These are phyloP conservation scores for Pichia sp. DNA, from an alignment of 1,139 yeast species.

Conservation along the genomic window DNA sequence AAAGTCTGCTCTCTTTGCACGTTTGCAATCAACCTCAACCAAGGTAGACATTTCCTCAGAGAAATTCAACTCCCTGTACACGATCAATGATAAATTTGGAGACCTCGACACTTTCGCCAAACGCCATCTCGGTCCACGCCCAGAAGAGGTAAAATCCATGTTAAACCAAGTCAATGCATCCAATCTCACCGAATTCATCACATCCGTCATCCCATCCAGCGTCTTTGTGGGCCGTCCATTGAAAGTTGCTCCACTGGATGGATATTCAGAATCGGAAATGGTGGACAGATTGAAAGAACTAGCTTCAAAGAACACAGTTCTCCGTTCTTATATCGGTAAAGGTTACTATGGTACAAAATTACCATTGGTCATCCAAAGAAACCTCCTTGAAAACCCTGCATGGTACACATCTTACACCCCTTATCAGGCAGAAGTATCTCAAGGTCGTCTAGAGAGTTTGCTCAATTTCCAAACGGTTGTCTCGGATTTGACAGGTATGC, in stretches of 20 bases:
- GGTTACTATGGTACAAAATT: conserved; percentile 89
- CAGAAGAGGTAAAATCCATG: conserved; percentile 57
- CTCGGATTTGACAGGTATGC: conserved; percentile 84
- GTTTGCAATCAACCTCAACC: conserved; percentile 18
- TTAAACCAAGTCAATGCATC: conserved; percentile 55
- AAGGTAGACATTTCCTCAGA: conserved; percentile 43
- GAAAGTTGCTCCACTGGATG: conserved; percentile 55
- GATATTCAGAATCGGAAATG: conserved; percentile 79
- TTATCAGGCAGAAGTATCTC: conserved; percentile 96
- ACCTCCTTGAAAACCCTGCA: conserved; percentile 86
- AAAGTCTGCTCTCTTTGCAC: background rate
- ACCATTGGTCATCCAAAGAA: conserved; percentile 92
- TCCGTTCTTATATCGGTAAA: conserved; percentile 77
- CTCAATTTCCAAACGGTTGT: conserved; percentile 88
- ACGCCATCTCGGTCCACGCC: conserved; percentile 86
- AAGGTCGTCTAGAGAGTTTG: conserved; percentile 87
- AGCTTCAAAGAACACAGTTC: conserved; percentile 68
- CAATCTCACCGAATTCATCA: conserved; percentile 64
- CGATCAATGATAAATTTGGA: conserved; percentile 27
- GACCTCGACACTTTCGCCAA: conserved; percentile 73
- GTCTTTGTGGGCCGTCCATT: conserved; percentile 65
- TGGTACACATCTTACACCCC: conserved; percentile 99
- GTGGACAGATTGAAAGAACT: conserved; percentile 56
- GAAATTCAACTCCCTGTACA: conserved; percentile 35
- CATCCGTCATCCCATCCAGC: conserved; percentile 69